phyloP scores from a whole-genome alignment of 805 yeast species.

The Debaryomyces tyrocola region DNA sequence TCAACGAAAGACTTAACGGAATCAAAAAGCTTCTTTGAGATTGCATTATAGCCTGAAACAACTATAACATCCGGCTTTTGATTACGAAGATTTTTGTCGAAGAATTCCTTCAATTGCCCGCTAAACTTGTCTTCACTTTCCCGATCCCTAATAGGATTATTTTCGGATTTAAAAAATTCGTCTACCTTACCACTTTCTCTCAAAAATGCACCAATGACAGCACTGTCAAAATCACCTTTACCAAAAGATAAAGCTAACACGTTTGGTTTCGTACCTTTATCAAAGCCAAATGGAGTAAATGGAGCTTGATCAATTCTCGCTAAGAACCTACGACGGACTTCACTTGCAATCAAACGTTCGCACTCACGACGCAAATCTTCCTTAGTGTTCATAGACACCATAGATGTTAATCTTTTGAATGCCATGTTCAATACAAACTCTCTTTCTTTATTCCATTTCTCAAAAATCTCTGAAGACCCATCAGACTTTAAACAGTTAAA shows the following conservation, averaged over 20 bases:
- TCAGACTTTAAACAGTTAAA: conserved; percentile 64
- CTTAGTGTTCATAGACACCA: conserved; percentile 72
- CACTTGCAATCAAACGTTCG: conserved; percentile 64
- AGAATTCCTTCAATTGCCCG: conserved; percentile 66
- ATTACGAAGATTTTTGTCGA: conserved; percentile 55
- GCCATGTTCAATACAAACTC: conserved; percentile 65
- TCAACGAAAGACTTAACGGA: conserved; percentile 57
- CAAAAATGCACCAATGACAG: conserved; percentile 77
- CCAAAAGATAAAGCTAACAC: conserved; percentile 84
- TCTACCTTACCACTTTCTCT: conserved; percentile 79
- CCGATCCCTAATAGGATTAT: conserved; percentile 54
- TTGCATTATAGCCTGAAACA: conserved; percentile 82
- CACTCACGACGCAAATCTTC: conserved; percentile 79
- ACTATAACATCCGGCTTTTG: conserved; percentile 83
- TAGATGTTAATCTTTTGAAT: conserved; percentile 62
- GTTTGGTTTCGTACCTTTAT: conserved; percentile 79
- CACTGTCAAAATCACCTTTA: conserved; percentile 80
- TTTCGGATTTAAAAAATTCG: conserved; percentile 76
- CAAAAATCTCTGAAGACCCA: conserved; percentile 72
- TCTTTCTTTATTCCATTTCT: conserved; percentile 80
- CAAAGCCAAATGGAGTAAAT: conserved; percentile 74
- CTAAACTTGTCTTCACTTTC: conserved; percentile 46
- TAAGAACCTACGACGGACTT: conserved; percentile 68
- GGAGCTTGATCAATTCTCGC: conserved; percentile 91
- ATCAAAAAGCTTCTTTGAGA: conserved; percentile 60